Percentiles rank a stretch among this genome's conserved stretches.
Conservation (phyloP, 306 rosid genomes). For the Urtica urens region DNA sequence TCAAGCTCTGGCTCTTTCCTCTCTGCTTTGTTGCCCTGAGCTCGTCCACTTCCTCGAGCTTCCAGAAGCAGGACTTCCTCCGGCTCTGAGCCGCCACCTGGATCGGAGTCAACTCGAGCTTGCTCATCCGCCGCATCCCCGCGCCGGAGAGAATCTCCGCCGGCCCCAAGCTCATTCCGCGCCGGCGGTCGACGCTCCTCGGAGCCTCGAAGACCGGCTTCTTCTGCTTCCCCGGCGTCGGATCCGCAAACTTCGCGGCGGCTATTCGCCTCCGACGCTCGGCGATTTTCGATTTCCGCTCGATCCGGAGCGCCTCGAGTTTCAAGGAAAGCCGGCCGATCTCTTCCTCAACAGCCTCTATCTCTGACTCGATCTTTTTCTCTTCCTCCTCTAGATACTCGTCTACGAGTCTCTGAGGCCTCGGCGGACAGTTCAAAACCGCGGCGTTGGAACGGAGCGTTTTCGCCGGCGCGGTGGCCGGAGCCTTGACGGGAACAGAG, state of each 20-base stretch:
- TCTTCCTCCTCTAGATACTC: conserved; percentile 17
- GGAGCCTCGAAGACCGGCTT: conserved; percentile 12
- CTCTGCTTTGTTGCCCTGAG: conserved; percentile 31
- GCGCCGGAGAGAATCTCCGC: conserved; percentile 42
- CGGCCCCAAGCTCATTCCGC: conserved; percentile 79
- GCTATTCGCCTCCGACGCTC: conserved; percentile 41
- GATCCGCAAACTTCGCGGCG: conserved; percentile 44
- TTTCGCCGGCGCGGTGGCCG: conserved; percentile 25
- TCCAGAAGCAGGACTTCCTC: conserved; percentile 71
- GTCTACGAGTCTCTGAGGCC: conserved; percentile 17
- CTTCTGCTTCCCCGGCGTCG: conserved; percentile 25
- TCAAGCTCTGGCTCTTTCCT: conserved; percentile 36
- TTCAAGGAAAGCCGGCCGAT: conserved; percentile 29
- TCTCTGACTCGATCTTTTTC: conserved; percentile 41
- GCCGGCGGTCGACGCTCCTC: conserved; percentile 24
- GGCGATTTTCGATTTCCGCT: conserved; percentile 22
- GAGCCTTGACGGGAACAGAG: conserved; percentile 21
- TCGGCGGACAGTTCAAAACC: conserved; percentile 22
- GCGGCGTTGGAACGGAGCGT: conserved; percentile 21
- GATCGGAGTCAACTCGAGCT: conserved; percentile 38
- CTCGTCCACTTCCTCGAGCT: conserved; percentile 46
- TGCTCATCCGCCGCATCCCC: conserved; percentile 29
- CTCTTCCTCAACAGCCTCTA: conserved; percentile 43
- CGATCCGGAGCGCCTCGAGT: conserved; percentile 38
- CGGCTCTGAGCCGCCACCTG: conserved; percentile 52